Evolutionary conservation across 805 yeast species (phyloP).

Genomic region (Yarrowia sp.): DNA sequence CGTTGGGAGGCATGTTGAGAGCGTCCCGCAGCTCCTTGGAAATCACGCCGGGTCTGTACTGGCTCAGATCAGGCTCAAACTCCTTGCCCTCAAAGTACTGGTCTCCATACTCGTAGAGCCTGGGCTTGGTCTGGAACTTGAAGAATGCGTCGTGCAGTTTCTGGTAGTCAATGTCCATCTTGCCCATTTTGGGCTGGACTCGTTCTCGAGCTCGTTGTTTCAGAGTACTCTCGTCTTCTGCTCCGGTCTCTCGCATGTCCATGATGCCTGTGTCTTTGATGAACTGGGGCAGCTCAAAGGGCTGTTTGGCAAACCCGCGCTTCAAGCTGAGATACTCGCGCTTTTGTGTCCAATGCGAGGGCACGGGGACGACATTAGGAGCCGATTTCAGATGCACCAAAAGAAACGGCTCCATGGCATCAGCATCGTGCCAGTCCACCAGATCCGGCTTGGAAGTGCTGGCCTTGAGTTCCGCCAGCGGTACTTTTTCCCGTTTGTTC

Average conservation of each 20-base stretch:
- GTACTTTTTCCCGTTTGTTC: slow-evolving; percentile 61
- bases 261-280: slow-evolving; percentile 84
- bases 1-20: slow-evolving; percentile 65
- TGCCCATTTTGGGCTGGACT: slow-evolving; percentile 89
- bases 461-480: slow-evolving; percentile 72
- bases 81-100: slow-evolving; percentile 81
- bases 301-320: slow-evolving; percentile 69
- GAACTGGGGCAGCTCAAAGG: slow-evolving; percentile 78
- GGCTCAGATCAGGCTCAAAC: slow-evolving; percentile 54
- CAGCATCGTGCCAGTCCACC: slow-evolving; percentile 87
- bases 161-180: slow-evolving; percentile 83
- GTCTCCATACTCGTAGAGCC: slow-evolving; percentile 74
- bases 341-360: slow-evolving; percentile 82
- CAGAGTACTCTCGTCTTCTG: slow-evolving; percentile 59
- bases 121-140: slow-evolving; percentile 78
- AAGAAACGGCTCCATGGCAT: slow-evolving; percentile 78
- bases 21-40: slow-evolving; percentile 71
- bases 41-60: slow-evolving; percentile 69
- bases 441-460: slow-evolving; percentile 67
- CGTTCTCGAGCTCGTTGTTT: slow-evolving; percentile 80
- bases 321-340: slow-evolving; percentile 73
- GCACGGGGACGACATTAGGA: slow-evolving; percentile 76
- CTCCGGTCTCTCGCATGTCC: slow-evolving; percentile 75
- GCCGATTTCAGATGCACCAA: slow-evolving; percentile 67
- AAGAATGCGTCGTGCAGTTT: slow-evolving; percentile 86